These are phyloP conservation scores for Aspergillus aculeatus DNA, from an alignment of 2,329 filamentous ascomycete species.

Conservation along the genomic window DNA sequence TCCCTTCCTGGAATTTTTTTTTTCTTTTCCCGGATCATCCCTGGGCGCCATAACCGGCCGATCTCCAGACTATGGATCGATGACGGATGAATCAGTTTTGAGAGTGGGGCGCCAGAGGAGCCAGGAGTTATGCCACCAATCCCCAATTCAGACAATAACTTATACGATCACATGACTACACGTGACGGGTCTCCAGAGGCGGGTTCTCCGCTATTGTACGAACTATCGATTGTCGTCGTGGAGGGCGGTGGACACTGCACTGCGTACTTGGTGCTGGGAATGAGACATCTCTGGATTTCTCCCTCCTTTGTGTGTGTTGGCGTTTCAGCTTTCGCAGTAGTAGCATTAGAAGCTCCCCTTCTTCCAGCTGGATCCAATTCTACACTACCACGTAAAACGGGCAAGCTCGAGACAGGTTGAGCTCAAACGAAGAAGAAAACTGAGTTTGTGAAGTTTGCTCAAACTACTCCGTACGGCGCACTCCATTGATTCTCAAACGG, in stretches of 20 bases:
- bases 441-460: background rate
- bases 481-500: background rate
- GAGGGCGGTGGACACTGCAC: background rate
- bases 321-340: slow-evolving; percentile 2
- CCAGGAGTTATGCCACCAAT: background rate
- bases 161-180: background rate
- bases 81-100: slow-evolving; percentile 6
- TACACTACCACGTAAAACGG: background rate
- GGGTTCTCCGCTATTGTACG: background rate
- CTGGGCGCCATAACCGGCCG: slow-evolving; percentile 8
- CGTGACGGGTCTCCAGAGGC: background rate
- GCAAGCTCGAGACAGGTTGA: background rate
- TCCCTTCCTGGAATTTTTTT: background rate
- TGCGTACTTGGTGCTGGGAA: too few species aligned
- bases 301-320: background rate
- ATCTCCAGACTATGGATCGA: slow-evolving; percentile 15
- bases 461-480: background rate
- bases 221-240: background rate
- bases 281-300: background rate
- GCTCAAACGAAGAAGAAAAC: background rate
- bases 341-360: background rate
- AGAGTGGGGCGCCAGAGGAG: slow-evolving; percentile 1
- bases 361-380: background rate
- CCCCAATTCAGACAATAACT: background rate
- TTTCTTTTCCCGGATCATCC: slow-evolving; percentile 5